Evolutionary conservation across 257 asterid genomes (phyloP).

Genomic region (Solanum microdontum): DNA sequence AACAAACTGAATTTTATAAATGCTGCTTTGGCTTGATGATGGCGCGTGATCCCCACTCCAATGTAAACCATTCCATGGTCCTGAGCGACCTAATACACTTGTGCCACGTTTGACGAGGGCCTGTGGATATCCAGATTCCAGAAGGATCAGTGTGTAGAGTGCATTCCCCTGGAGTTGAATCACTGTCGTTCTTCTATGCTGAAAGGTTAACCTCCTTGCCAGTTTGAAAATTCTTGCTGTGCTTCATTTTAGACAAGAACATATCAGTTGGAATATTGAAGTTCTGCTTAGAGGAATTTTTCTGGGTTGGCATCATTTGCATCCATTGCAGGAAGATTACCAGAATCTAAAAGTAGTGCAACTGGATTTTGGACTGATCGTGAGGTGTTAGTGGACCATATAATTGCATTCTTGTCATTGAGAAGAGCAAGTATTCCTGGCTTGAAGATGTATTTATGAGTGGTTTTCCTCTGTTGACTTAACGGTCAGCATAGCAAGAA

Average conservation of each 20-base stretch:
- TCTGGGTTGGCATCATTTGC: constrained; percentile 5
- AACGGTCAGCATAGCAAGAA: background rate
- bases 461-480: background rate
- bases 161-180: background rate
- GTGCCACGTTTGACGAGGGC: background rate
- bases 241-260: constrained; percentile 5
- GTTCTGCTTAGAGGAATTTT: constrained; percentile 15
- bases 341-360: constrained; percentile 16
- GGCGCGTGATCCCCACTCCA: background rate
- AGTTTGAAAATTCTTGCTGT: constrained; percentile 14
- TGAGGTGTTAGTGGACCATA: constrained; percentile 20
- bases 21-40: background rate
- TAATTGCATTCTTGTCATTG: background rate
- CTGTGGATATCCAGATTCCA: constrained; percentile 8
- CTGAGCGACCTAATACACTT: background rate
- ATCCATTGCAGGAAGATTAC: constrained; percentile 24
- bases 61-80: constrained; percentile 3
- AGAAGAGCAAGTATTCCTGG: background rate
- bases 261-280: constrained; percentile 16
- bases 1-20: background rate
- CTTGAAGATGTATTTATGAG: background rate
- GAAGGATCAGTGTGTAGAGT: constrained; percentile 8
- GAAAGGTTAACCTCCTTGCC: background rate
- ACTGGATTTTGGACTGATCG: background rate
- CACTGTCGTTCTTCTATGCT: background rate